Evolutionary conservation across 805 yeast genomes (phyloP), one percentile per base, ranked within the genome.

Genomic region (Isabelozyma pseudorhagii): DNA sequence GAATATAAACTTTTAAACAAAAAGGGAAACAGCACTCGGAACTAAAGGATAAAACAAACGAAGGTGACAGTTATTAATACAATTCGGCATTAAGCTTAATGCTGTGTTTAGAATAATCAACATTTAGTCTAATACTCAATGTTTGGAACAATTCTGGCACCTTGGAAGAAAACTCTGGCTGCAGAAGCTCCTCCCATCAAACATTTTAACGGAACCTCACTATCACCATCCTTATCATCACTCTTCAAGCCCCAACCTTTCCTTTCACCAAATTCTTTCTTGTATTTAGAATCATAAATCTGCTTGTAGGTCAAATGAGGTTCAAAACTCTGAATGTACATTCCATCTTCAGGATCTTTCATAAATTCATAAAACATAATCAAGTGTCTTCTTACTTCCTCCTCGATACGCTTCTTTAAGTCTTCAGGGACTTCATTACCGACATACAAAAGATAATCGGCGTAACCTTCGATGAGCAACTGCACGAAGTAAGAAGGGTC

Each of bases 111-210:
- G 71, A 13, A 74, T 67, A 0, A 82, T 68, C 25, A 21, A 21
- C 5, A 21, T 21, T 21, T 2, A 21, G 3, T 6, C 36, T 14
- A 13, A 28, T 40, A 56, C 14, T 52, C 50, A 38, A 68, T 60
- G 43, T 60, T 56, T 7, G 73, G 71, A 13, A 74, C 67, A 0
- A 82, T 68, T 56, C 89, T 71, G 6, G 85, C 89, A 39, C 83
- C 84, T 64, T 84, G 88, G 66, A 83, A 80, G 67, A 84, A 84
- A 4, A 81, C 75, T 58, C 89, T 75, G 4, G 89, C 89, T 8
- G 89, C 90, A 13, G 87, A 71, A 13, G 81, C 89, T 44, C 74
- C 71, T 3, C 84, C 85, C 69, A 85, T 84, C 57, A 85, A 69
- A 44, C 81, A 76, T 61, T 82, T 79, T 45, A 69, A 75, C 18